Evolutionary conservation across 2,329 filamentous ascomycete species (phyloP), one percentile per base, ranked within the genome.

Genomic region (Cladosporium sp.): DNA sequence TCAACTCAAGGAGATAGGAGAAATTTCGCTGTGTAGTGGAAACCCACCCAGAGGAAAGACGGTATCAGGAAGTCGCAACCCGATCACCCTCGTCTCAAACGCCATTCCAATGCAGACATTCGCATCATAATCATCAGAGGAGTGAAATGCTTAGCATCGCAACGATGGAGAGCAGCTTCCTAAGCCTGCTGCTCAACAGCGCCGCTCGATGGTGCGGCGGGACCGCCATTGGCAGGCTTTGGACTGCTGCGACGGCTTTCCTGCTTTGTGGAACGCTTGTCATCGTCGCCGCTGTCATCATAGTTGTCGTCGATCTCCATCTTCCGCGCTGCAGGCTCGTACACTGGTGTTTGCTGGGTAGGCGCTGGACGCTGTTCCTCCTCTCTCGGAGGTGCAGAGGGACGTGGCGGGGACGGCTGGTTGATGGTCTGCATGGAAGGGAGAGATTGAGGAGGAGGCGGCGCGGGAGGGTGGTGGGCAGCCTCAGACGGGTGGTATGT

Each of bases 301-400:
- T 99, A 97, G 72, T 97, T 89, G 73, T 99, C 94, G 66, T 99
- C 92, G 19, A 97, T 90, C 6, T 97, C 93, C 85, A 99, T 95
- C 75, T 96, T 96, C 20, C 94, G 84, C 19, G 92, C 91, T 36
- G 94, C 92, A 55, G 92, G 90, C 76, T 97, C 93, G 59, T 86
- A 87, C 17, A 80, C 74, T 17, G 51, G 76, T 72, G 63, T 60
- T 40, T 64, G 66, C 12, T 66, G 61, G 34, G 64, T 61, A 9
- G 65, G 65, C 12, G 63, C 61, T 20, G 62, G 58, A 38, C 62
- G 72, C 8, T 73, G 71, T 37, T 75, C 74, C 63, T 79, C 77
- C 60, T 78, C 75, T 57, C 76, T 75, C 62, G 74, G 69, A 60
- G 73, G 72, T 55, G 82, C 79, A 45, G 82, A 75, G 71, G 82